A percentile compares a stretch with the other conserved stretches of the same genome.
phyloP scores from a whole-genome alignment of 2,329 filamentous ascomycete species.

The Paecilomyces formosus region DNA sequence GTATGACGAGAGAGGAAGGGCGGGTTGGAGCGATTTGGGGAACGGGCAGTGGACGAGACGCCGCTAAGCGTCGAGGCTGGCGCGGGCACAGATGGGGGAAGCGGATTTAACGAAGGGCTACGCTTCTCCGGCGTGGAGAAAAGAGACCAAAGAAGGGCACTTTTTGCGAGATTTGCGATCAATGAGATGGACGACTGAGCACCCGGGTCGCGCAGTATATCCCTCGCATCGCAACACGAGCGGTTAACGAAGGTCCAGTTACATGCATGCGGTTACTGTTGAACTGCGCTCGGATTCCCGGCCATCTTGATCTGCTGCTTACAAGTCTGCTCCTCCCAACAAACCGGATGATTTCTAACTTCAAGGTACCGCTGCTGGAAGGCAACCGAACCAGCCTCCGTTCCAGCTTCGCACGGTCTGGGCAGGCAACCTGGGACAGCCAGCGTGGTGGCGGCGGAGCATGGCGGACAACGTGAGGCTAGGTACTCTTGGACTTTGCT shows the following conservation, averaged over 20 bases:
- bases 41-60: conserved; percentile 12
- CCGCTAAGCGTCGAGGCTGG: conserved; percentile 7
- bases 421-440: neutral
- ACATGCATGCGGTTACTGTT: neutral
- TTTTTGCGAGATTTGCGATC: neutral
- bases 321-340: neutral
- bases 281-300: neutral
- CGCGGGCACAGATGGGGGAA: conserved; percentile 1
- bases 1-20: neutral
- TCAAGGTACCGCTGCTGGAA: neutral
- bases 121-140: conserved; percentile 1
- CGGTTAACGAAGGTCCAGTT: neutral
- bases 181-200: neutral
- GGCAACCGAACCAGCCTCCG: neutral
- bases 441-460: neutral
- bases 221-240: neutral
- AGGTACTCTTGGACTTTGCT: neutral
- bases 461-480: neutral
- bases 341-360: neutral
- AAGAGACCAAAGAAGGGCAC: neutral
- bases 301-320: neutral
- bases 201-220: too few species aligned
- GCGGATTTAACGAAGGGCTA: neutral
- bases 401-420: neutral
- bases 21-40: conserved; percentile 4